Base-by-base conservation (phyloP, 1,284 basidiomycete genomes). In the Thecaphora frezii region DNA sequence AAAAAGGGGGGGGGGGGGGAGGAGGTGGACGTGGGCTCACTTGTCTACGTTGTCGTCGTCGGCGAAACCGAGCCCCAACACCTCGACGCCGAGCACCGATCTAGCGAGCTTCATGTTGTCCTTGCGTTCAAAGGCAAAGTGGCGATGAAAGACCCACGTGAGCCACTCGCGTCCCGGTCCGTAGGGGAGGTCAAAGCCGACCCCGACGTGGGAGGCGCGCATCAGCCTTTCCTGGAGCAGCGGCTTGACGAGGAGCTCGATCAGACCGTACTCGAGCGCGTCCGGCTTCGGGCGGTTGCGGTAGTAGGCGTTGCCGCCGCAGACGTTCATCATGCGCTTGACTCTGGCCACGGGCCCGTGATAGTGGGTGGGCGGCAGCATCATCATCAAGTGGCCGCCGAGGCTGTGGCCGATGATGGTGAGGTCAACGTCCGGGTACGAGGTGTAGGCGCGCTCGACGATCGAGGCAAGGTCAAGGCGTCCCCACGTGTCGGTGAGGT, bases 11-110 rank as follows among this genome's bases (percentile, higher is more conserved):
- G n/a, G n/a, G n/a, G n/a, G n/a, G n/a, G n/a, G n/a, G 28, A 14
- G 33, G 12, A 7, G 33, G 13, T 36, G 33, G 26, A 4, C 18
- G 36, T 16, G 22, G 23, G 57, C 66, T 61, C 33, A 65, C 60
- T 68, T 62, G n/a, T 47, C 48, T n/a, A 73, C 71, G 36, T 58
- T 66, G 23, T 58, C 71, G 39, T 73, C 71, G 46, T 73, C 71
- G 33, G 66, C 58, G 26, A 73, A 73, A 23, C 68, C 66, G 14
- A 73, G 52, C 23, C 71, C 71, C 33, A 71, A 53, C 18, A 63
- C 41, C 1, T 57, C 55, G 5, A 58, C 25, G 5, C 60, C 54
- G 23, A 54, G 50, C 37, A 66, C 51, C 5, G 44, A 49, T 19
- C 67, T 37, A 3, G 58, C 69, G 5, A 63, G 55, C 36, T 57